Base-by-base conservation (phyloP, 768 basidiomycete species). In the Mrakia hoshinonis region DNA sequence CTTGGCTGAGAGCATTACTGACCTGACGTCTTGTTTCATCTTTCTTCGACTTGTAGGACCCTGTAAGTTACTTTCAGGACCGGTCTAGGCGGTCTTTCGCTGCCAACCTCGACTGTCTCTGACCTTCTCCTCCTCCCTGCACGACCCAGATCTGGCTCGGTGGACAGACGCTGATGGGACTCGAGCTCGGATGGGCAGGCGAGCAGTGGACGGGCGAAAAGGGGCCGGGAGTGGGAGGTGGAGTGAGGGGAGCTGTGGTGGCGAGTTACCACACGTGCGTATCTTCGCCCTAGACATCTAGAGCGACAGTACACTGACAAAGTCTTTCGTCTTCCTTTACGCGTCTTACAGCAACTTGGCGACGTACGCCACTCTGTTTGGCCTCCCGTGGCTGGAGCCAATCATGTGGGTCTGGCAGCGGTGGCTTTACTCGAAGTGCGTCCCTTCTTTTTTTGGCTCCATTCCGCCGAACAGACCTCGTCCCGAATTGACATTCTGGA, bases 111-210 rank as follows among this genome's bases (percentile, higher is more conserved):
- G 43, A n/a, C 52, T 61, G 5, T n/a, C 54, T 43, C 67, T 43
- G 38, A 18, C 24, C 49, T n/a, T 43, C 29, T 29, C 47, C 15
- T 49, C 2, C 39, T 52, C 7, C 38, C 49, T 24, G 24, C 26
- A 43, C 7, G 43, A 15, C 15, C 15, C 82, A 83, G 3, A 82
- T 83, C 51, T 83, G 82, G 82, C 79, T 83, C 4, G 82, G 82
- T 22, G 82, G 80, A 0, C 82, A 83, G 68, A 79, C 79, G 13
- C 77, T 82, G n/a, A 75, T 80, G 70, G 81, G 80, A 2, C 76
- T 81, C 76, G 78, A 80, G 69, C 69, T 80, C 18, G 80, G 81
- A 18, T 82, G 78, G 78, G 81, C 78, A 9, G 79, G 78, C 10
- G 75, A 77, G 74, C 74, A 77, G 36, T 80, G 78, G 78, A 76